Base-by-base conservation (phyloP, 169 alveolate genomes). In the Cardiosporidium cionae region DNA sequence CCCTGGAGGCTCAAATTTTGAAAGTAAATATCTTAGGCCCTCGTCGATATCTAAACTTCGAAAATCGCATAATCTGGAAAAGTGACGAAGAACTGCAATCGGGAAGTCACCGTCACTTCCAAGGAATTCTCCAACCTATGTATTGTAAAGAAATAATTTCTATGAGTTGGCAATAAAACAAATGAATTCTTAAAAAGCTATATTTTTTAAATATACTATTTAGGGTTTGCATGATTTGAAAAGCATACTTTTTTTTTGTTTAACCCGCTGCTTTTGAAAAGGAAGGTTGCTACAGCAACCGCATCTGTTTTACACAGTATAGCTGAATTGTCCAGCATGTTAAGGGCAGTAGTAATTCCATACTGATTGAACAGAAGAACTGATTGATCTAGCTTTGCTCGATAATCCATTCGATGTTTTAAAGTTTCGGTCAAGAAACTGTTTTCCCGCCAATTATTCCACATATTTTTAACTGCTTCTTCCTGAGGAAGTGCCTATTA, bases 121-220 rank as follows among this genome's bases (percentile, higher is more conserved):
- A 37, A 74, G 27, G 31, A 74, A 53, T 52, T 29, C 74, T 3
- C 80, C 80, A 7, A 74, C 80, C 80, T 74, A 54, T 7, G n/a
- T n/a, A n/a, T n/a, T n/a, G n/a, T n/a, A n/a, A n/a, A n/a, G n/a
- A n/a, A n/a, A n/a, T n/a, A n/a, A n/a, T n/a, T n/a, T n/a, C n/a
- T n/a, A n/a, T n/a, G n/a, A n/a, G n/a, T n/a, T n/a, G n/a, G n/a
- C n/a, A n/a, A n/a, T n/a, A n/a, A n/a, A n/a, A n/a, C n/a, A n/a
- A n/a, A n/a, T n/a, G n/a, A n/a, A n/a, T n/a, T n/a, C n/a, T n/a
- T n/a, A n/a, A n/a, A n/a, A n/a, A n/a, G n/a, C n/a, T n/a, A n/a
- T n/a, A n/a, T n/a, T n/a, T n/a, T n/a, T n/a, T n/a, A n/a, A n/a
- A n/a, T n/a, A n/a, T n/a, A n/a, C n/a, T n/a, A n/a, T n/a, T n/a